Percentiles rank a stretch among this genome's conserved stretches.
phyloP scores from a whole-genome alignment of 805 yeast species.

The Torulaspora gathmanii region DNA sequence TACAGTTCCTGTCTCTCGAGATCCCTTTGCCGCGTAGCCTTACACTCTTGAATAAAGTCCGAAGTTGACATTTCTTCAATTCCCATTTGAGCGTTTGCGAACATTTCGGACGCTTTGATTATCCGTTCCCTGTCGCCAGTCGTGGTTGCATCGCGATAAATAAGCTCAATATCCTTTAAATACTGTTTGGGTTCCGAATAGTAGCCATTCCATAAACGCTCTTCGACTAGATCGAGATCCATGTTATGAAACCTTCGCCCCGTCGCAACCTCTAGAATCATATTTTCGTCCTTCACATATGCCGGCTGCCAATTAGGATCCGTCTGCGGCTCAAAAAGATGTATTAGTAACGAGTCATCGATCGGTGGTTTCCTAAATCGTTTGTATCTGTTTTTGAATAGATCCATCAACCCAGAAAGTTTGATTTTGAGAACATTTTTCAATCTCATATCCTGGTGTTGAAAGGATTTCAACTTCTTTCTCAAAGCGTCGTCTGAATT shows the following conservation, averaged over 20 bases:
- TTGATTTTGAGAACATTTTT: conserved; percentile 83
- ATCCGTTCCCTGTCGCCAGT: conserved; percentile 80
- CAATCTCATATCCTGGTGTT: conserved; percentile 68
- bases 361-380: conserved; percentile 86
- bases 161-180: conserved; percentile 76
- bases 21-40: conserved; percentile 65
- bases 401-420: conserved; percentile 82
- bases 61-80: conserved; percentile 81
- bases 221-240: conserved; percentile 92
- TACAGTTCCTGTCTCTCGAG: conserved; percentile 43
- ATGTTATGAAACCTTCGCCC: conserved; percentile 75
- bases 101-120: conserved; percentile 85
- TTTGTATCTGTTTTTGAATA: conserved; percentile 80
- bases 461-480: conserved; percentile 43
- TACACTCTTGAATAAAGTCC: conserved; percentile 71
- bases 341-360: conserved; percentile 68
- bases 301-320: conserved; percentile 39
- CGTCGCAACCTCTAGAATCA: conserved; percentile 75
- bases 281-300: conserved; percentile 56
- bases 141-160: conserved; percentile 68
- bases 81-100: conserved; percentile 92
- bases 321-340: conserved; percentile 63
- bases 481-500: conserved; percentile 36
- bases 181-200: conserved; percentile 91
- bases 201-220: conserved; percentile 93